Evolutionary conservation across 306 rosid genomes (phyloP).

Genomic region (Begonia peltatifolia): DNA sequence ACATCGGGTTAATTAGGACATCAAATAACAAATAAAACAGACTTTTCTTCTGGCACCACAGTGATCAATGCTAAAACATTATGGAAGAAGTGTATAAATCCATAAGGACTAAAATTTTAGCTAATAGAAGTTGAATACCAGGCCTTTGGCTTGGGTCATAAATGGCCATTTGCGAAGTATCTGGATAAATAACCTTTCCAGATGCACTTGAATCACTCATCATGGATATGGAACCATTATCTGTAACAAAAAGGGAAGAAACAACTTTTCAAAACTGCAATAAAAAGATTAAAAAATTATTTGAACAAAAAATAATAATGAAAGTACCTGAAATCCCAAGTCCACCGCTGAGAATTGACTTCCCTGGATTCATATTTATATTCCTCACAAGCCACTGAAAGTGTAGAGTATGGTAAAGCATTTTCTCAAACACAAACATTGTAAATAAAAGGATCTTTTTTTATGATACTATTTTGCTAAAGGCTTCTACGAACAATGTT

Average conservation of each 20-base stretch:
- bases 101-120: too few species aligned
- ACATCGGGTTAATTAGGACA: too few species aligned
- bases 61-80: too few species aligned
- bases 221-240: slow-evolving; percentile 26
- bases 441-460: too few species aligned
- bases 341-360: slow-evolving; percentile 33
- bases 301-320: slow-evolving; percentile 7
- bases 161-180: slow-evolving; percentile 67
- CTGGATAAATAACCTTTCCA: slow-evolving; percentile 56
- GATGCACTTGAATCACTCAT: slow-evolving; percentile 29
- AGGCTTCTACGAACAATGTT: too few species aligned
- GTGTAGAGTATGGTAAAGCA: slow-evolving; percentile 10
- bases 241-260: slow-evolving; percentile 24
- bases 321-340: slow-evolving; percentile 30
- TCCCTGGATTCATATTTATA: slow-evolving; percentile 38
- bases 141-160: slow-evolving; percentile 80
- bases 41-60: too few species aligned
- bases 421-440: slow-evolving; percentile 5
- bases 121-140: slow-evolving; percentile 19
- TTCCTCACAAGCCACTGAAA: slow-evolving; percentile 77
- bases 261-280: not conserved
- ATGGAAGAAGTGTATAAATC: too few species aligned
- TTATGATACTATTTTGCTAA: too few species aligned
- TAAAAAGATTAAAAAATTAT: not conserved
- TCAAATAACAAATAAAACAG: too few species aligned